Percentiles rank a stretch among this genome's conserved stretches.
Evolutionary conservation across 169 alveolate genomes (phyloP).

Genomic region (Cryptosporidium sp.): DNA sequence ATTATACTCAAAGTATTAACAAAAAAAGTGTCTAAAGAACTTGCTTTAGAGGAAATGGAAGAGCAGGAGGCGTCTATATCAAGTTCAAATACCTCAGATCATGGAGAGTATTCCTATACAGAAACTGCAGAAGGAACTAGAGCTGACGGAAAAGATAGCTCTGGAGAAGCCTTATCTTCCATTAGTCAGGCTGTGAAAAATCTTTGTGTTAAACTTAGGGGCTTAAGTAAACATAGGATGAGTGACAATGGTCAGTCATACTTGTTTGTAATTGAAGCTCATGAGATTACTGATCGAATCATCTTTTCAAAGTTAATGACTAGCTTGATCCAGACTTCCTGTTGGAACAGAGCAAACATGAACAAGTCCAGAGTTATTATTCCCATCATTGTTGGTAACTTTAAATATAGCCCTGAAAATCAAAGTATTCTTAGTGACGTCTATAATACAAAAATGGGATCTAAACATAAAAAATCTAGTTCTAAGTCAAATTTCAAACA

Average conservation of each 20-base stretch:
- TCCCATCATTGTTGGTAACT: constrained; percentile 34
- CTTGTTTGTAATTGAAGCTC: constrained; percentile 42
- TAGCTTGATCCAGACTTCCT: constrained; percentile 26
- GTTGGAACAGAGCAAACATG: constrained; percentile 47
- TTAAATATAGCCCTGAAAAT: neutral
- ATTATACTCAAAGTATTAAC: constrained; percentile 40
- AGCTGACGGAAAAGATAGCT: neutral
- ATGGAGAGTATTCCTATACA: neutral
- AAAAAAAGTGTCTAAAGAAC: constrained; percentile 14
- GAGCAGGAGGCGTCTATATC: constrained; percentile 12
- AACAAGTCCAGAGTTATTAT: constrained; percentile 39
- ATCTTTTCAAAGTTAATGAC: constrained; percentile 21
- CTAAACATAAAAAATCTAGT: neutral
- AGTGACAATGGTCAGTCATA: constrained; percentile 43
- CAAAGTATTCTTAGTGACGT: constrained; percentile 12
- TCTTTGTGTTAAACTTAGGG: constrained; percentile 20
- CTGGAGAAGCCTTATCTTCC: neutral
- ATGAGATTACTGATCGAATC: constrained; percentile 4
- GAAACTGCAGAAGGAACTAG: neutral
- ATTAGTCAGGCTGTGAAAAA: constrained; percentile 25
- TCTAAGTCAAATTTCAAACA: neutral
- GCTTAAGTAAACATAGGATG: constrained; percentile 16
- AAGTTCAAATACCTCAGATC: neutral
- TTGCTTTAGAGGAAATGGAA: neutral
- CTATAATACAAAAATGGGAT: neutral